Base-by-base conservation (phyloP, 2,329 filamentous ascomycete genomes). In the Alternaria hordeiaustralica region DNA sequence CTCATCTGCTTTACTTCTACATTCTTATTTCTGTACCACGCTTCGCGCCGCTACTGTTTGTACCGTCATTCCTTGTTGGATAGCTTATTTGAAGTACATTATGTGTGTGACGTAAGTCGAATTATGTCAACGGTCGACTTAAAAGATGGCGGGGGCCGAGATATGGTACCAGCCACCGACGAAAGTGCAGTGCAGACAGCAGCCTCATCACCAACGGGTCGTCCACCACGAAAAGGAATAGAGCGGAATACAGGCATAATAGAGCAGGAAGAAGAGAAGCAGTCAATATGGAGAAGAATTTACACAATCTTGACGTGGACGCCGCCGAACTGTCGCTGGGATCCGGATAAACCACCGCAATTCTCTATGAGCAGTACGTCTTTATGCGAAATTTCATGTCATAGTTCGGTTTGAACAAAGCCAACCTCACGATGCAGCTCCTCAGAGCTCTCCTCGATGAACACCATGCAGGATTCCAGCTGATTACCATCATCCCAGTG, bases 251-350 rank as follows among this genome's bases (percentile, higher is more conserved):
- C 28, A 12, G 28, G 18, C n/a, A 10, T 20, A 36, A 21, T 28
- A 7, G 23, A 41, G 5, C 20, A 53, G 30, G 45, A 43, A 28
- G 8, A 60, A n/a, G n/a, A 15, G 20, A 46, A 46, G 30, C 21
- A 50, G 50, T 66, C 68, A 13, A 23, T 44, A 70, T 73, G 71
- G 72, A 63, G 69, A 55, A 73, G 56, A 50, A 23, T 71, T 1
- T 75, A 72, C 62, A 63, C 60, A 20, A 61, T 80, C 3, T 54
- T 90, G 15, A 82, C 82, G 36, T 92, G 87, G 85, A 88, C 87
- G 36, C 92, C 91, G 0, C 83, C 84, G 56, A 84, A 86, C 68
- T 92, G 90, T 75, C 88, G 91, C 49, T 94, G 90, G 82, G 85
- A 93, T 69, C 85, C 88, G 0, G 77, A 87, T 1, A 84, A 87